These are phyloP conservation scores for Cyberlindnera meyerae DNA, from an alignment of 805 yeast genomes.

Conservation along the genomic window DNA sequence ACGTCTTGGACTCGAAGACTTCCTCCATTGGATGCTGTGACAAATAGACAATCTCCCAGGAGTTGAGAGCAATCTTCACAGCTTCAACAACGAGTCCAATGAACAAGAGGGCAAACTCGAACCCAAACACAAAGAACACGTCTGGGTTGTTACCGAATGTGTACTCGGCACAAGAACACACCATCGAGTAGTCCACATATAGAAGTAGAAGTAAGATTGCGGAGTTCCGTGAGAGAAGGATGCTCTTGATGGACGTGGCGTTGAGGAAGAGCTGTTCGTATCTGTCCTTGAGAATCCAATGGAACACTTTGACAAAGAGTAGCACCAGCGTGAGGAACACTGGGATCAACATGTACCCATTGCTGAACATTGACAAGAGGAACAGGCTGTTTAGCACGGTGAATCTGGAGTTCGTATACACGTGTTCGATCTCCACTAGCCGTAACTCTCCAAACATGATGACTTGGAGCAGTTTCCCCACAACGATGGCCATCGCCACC, in stretches of 20 bases:
- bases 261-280: slow-evolving; percentile 45
- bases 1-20: slow-evolving; percentile 67
- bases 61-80: slow-evolving; percentile 44
- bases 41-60: slow-evolving; percentile 52
- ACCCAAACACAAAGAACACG: slow-evolving; percentile 62
- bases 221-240: slow-evolving; percentile 37
- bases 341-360: slow-evolving; percentile 42
- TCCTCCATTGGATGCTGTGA: slow-evolving; percentile 48
- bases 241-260: slow-evolving; percentile 29
- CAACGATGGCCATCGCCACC: slow-evolving; percentile 30
- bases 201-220: slow-evolving; percentile 42
- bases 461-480: slow-evolving; percentile 46
- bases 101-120: slow-evolving; percentile 65
- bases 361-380: slow-evolving; percentile 49
- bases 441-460: slow-evolving; percentile 72
- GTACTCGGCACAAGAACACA: slow-evolving; percentile 49
- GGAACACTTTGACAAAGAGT: slow-evolving; percentile 61
- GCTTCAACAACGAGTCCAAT: slow-evolving; percentile 45
- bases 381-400: slow-evolving; percentile 60
- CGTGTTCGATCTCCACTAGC: slow-evolving; percentile 69
- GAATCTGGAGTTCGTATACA: slow-evolving; percentile 59
- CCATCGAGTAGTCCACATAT: slow-evolving; percentile 45
- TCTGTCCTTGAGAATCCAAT: slow-evolving; percentile 59
- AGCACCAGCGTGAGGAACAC: slow-evolving; percentile 34
- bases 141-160: slow-evolving; percentile 39